Conservation (phyloP, 1,284 basidiomycete species). For the Phellinidium pouzarii region DNA sequence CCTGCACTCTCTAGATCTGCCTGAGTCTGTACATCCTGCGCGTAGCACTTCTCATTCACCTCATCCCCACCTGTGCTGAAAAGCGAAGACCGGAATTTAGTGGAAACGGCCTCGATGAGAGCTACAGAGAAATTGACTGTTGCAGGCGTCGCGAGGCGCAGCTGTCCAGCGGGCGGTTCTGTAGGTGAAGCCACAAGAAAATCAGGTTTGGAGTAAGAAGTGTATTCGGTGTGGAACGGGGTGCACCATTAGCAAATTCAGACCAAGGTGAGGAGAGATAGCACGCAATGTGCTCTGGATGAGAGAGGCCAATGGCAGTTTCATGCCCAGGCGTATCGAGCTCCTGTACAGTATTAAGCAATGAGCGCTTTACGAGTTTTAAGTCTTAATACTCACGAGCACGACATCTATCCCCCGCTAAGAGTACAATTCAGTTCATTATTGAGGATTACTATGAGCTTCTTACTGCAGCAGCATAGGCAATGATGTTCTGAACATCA, state of each 20-base stretch:
- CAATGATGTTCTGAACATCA: constrained; percentile 59
- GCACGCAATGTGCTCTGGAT: constrained; percentile 39
- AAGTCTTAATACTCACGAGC: constrained; percentile 23
- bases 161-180: constrained; percentile 44
- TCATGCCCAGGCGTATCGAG: constrained; percentile 47
- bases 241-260: constrained; percentile 26
- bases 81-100: constrained; percentile 27
- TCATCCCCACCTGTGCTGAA: constrained; percentile 48
- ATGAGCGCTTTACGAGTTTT: not conserved
- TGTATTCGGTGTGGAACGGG: not conserved
- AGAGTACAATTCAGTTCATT: not conserved
- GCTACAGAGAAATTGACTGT: constrained; percentile 28
- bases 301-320: constrained; percentile 31
- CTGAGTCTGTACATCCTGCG: constrained; percentile 29
- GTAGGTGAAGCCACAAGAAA: not conserved
- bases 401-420: constrained; percentile 42
- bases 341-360: constrained; percentile 23
- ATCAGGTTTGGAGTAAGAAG: not conserved
- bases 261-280: constrained; percentile 29
- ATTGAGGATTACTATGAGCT: too few relatives aligned
- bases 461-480: constrained; percentile 68
- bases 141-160: constrained; percentile 32
- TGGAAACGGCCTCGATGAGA: constrained; percentile 27
- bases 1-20: constrained; percentile 24
- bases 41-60: constrained; percentile 37